Percentiles rank a stretch among this genome's conserved stretches.
These are phyloP conservation scores for Alternaria infectoria DNA, from an alignment of 2,329 filamentous ascomycete species.

Conservation along the genomic window DNA sequence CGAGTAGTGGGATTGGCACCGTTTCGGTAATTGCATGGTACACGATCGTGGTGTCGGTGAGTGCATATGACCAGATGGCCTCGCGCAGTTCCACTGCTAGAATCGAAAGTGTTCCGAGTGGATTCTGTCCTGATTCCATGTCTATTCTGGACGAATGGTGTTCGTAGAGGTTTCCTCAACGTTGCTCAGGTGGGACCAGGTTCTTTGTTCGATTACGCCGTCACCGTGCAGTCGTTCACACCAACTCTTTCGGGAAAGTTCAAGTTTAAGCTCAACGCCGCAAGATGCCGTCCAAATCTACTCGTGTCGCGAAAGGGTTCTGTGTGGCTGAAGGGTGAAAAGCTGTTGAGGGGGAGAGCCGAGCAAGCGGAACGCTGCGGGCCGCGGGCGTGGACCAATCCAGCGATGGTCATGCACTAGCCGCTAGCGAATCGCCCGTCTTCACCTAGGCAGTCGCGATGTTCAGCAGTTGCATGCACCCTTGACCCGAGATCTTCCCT, in stretches of 20 bases:
- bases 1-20: neutral
- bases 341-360: neutral
- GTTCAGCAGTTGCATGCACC: neutral
- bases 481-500: neutral
- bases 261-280: neutral
- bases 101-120: neutral
- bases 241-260: neutral
- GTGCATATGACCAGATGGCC: neutral
- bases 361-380: slow-evolving; percentile 4
- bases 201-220: neutral
- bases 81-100: neutral
- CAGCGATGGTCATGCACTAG: neutral
- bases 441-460: neutral
- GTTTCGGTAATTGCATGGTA: neutral
- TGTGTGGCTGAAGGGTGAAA: neutral
- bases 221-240: neutral
- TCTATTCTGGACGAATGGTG: neutral
- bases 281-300: neutral
- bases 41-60: neutral
- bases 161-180: neutral
- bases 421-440: neutral
- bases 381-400: neutral
- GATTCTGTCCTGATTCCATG: neutral
- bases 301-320: neutral
- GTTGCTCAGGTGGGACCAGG: neutral